phyloP scores from a whole-genome alignment of 768 basidiomycete species.

The Sporobolomyces pararoseus region DNA sequence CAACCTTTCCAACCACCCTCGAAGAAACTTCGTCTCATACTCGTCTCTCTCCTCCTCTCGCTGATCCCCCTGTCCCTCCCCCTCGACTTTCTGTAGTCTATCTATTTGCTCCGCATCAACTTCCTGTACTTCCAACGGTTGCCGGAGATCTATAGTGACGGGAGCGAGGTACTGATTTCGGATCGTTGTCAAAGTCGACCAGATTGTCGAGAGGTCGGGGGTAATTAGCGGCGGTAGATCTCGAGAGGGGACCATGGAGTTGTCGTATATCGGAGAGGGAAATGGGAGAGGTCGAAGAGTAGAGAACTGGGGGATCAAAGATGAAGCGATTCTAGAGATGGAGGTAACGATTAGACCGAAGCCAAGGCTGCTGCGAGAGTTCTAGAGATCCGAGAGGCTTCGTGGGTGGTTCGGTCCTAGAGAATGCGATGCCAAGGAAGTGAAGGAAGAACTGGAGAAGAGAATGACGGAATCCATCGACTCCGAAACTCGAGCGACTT shows the following conservation, averaged over 20 bases:
- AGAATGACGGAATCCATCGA: background rate
- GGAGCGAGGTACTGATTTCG: background rate
- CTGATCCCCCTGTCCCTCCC: conserved; percentile 34
- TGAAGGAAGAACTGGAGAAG: background rate
- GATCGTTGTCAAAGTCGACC: background rate
- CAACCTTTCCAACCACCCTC: conserved; percentile 71
- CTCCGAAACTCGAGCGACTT: no score
- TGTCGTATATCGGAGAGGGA: background rate
- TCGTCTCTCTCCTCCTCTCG: conserved; percentile 51
- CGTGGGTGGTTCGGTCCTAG: no score
- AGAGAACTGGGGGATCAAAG: background rate
- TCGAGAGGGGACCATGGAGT: background rate
- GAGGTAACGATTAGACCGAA: background rate
- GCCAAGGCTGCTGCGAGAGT: no score
- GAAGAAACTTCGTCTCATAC: conserved; percentile 64
- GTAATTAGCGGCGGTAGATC: background rate
- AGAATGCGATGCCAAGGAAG: background rate
- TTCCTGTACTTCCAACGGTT: conserved; percentile 2
- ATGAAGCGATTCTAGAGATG: background rate
- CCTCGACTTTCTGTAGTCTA: conserved; percentile 42
- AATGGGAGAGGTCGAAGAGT: background rate
- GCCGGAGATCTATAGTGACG: conserved; percentile 12
- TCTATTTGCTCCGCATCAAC: no score
- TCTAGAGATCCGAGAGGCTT: no score
- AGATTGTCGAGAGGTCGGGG: background rate